Base-by-base conservation (phyloP, 2,329 filamentous ascomycete species). In the Zasmidium citrigriseum region DNA sequence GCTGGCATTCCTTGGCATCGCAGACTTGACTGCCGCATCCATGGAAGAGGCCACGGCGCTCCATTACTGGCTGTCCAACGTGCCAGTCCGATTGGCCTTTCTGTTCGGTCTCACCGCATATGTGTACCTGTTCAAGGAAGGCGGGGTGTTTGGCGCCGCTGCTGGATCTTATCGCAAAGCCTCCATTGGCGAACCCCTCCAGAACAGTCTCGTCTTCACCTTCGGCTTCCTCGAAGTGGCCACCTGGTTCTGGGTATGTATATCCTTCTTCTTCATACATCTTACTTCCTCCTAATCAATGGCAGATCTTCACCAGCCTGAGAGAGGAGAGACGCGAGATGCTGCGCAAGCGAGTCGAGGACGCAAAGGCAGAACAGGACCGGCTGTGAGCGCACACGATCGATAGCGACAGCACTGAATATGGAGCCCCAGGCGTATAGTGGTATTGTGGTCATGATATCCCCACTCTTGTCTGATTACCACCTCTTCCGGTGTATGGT, bases 201-300 rank as follows among this genome's bases (percentile, higher is more conserved):
- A 93, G 78, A 96, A 96, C 72, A 85, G 91, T 52, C 79, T 96
- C 44, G 85, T 96, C 44, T 96, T 97, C 72, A 87, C 89, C 0
- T 95, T 91, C 75, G 86, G 86, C 9, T 95, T 96, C 68, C 71
- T 96, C 70, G 93, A 97, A 79, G 85, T 91, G 73, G 80, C 91
- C 65, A 83, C 84, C 61, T 96, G 92, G 91, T 92, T 96, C 75
- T 96, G 92, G 92, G 86, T 86, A 71, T 62, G n/a, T n/a, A n/a
- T n/a, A n/a, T 79, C 73, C 14, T 11, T 23, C 25, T 9, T 38
- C 14, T 21, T 16, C 25, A 24, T n/a, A 23, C 22, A 45, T 44
- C 23, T 52, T 46, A 16, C 18, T 55, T 20, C 34, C 34, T 47
- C 4, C 34, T 41, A 41, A 41, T n/a, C 4, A 4, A 16, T n/a